Evolutionary conservation across 225 moss, liverwort and hornwort genomes (phyloP), one percentile per base, ranked within the genome.

Genomic region (Bryoerythrophyllum caledonicum): DNA sequence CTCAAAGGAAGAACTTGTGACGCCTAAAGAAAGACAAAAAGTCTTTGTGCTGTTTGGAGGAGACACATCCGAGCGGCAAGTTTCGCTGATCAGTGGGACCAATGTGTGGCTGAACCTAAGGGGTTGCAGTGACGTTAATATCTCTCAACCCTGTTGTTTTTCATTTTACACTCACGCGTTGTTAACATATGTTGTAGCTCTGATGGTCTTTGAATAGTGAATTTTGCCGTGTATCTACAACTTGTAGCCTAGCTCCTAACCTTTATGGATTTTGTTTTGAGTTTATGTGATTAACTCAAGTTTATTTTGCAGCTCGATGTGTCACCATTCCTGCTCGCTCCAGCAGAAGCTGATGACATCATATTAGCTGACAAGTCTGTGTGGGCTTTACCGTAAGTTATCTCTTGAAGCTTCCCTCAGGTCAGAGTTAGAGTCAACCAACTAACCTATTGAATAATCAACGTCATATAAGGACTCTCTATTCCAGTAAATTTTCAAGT

Each of bases 21-120:
- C 14, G 58, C 53, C 72, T 74, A 77, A 68, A 27, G 67, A 61
- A 48, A 90, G 69, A 75, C 87, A 86, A 65, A 94, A 97, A 35
- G 86, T 94, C 15, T 90, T 82, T 78, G 92, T 97, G 41, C 49
- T 97, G 11, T 97, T 94, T 82, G 96, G 96, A 61, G 96, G 96
- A 81, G 89, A 90, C 74, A 85, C 96, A 20, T 94, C 96, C 65
- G 96, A 97, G 85, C 94, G 96, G 41, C 96, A 97, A 80, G 96
- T 97, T 54, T 97, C 96, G 24, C 77, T 97, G 63, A 94, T 97
- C 56, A 97, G 96, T 90, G 96, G 96, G 54, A 97, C 96, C 21
- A 97, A 94, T 79, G 94, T 97, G 65, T 97, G 96, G 96, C 92
- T 97, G 38, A 94, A 97, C 74, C 77, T 97, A 70, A 88, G 91